Evolutionary conservation across 139 green algal species (phyloP), one percentile per base, ranked within the genome.

Genomic region (Gonium pectorale): DNA sequence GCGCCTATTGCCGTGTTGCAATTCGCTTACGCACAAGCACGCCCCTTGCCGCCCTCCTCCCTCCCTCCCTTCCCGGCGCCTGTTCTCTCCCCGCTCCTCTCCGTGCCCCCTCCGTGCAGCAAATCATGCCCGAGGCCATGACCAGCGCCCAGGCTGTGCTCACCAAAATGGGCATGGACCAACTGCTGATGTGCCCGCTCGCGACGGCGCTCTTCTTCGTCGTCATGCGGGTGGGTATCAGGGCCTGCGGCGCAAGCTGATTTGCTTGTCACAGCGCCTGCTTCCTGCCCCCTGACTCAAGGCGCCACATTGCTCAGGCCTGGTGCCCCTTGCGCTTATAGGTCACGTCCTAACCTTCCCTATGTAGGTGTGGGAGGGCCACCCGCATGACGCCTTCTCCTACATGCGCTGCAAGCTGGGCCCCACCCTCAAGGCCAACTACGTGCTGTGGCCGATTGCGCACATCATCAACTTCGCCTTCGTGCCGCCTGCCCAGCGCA

Each of bases 401-500:
- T 83, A 89, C 59, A 79, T 90, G 74, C 49, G 46, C 29, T 29
- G 33, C 51, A 91, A 91, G 86, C 78, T 91, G 46, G 4, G 37
- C 19, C 78, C 80, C 15, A 77, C 85, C 33, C 49, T 87, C 1
- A 68, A 54, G 35, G 80, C 83, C 9, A 91, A 89, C 51, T 93
- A 89, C 54, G 60, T 86, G 59, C 63, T 95, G 66, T 95, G 92
- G 92, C 89, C 89, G 11, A 44, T 86, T 9, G 91, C 91, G 29
- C 92, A 95, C 66, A 68, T 93, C 59, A 78, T 95, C 40, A 95
- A 93, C 88, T 95, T 95, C 85, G 86, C 84, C 22, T 79, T 93
- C 33, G 86, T 94, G 33, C 92, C 92, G 5, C 35, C 84, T 6
- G 63, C 87, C 15, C 87, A 91, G 84, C 88, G 92, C 49, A 91